These are phyloP conservation scores for Parasarocladium wereldwijsianum DNA, from an alignment of 2,329 filamentous ascomycete genomes.

Conservation along the genomic window DNA sequence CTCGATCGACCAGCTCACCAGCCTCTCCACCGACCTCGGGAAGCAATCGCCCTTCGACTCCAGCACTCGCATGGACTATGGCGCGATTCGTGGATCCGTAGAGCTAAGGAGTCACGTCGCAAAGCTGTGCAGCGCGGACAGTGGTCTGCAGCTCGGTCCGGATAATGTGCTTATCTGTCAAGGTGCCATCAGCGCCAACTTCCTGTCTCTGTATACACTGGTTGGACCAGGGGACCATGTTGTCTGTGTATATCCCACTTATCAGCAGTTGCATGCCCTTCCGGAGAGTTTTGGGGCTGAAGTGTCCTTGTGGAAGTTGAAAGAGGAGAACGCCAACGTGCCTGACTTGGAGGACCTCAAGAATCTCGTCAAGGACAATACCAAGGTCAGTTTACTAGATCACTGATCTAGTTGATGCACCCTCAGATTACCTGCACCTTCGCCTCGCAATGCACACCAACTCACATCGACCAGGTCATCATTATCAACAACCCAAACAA, in stretches of 20 bases:
- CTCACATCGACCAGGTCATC: slow-evolving; percentile 23
- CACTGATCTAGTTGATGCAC: neutral
- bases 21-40: slow-evolving; percentile 40
- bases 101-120: slow-evolving; percentile 50
- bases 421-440: no score
- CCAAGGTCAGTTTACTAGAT: slow-evolving; percentile 37
- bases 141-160: slow-evolving; percentile 22
- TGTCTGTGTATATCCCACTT: slow-evolving; percentile 75
- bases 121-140: slow-evolving; percentile 46
- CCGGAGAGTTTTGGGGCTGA: slow-evolving; percentile 62
- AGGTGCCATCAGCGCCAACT: slow-evolving; percentile 76
- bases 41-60: slow-evolving; percentile 24
- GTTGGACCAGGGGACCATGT: slow-evolving; percentile 66
- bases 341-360: slow-evolving; percentile 54
- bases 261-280: slow-evolving; percentile 70
- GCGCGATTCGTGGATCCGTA: slow-evolving; percentile 53
- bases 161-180: slow-evolving; percentile 64
- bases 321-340: slow-evolving; percentile 47
- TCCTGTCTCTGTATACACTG: slow-evolving; percentile 60
- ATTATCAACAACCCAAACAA: slow-evolving; percentile 66
- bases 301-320: slow-evolving; percentile 62
- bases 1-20: slow-evolving; percentile 51
- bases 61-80: slow-evolving; percentile 53
- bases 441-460: no score
- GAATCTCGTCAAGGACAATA: slow-evolving; percentile 49